Conservation (phyloP, 257 asterid species). For the Nicotiana attenuata region DNA sequence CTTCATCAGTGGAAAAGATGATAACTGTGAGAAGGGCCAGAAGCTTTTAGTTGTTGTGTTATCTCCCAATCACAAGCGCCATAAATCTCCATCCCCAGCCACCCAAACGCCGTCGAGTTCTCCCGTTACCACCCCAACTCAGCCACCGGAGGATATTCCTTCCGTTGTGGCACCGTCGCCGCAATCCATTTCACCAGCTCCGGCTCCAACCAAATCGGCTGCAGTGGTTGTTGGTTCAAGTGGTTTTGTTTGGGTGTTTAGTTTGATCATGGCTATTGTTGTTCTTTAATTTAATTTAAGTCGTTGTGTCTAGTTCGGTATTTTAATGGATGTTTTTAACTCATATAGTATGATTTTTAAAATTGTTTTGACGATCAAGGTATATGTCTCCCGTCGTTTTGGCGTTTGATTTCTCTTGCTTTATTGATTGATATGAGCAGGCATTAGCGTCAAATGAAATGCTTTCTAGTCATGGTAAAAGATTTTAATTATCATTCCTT, state of each 20-base stretch:
- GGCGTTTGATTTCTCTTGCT: not conserved
- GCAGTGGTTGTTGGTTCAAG: not conserved
- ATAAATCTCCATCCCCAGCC: conserved; percentile 17
- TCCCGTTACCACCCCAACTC: not conserved
- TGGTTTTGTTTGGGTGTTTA: not conserved
- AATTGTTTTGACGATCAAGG: not conserved
- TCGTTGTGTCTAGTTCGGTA: not conserved
- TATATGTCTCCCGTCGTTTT: not conserved
- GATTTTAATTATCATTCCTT: too few relatives aligned
- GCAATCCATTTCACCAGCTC: not conserved
- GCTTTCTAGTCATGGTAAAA: too few relatives aligned
- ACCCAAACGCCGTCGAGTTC: not conserved
- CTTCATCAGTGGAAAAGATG: conserved; percentile 49
- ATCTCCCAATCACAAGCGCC: conserved; percentile 25
- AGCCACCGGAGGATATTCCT: not conserved
- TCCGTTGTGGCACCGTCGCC: not conserved
- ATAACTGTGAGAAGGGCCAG: conserved; percentile 53
- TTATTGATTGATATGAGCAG: too few relatives aligned
- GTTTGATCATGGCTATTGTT: not conserved
- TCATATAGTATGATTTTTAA: not conserved
- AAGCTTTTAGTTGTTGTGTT: conserved; percentile 45
- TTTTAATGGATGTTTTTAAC: not conserved
- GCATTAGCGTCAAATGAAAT: too few relatives aligned
- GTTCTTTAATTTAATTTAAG: not conserved
- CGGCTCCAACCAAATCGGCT: not conserved